Percentiles rank a stretch among this genome's conserved stretches.
These are phyloP conservation scores for Pulveroboletus sp. DNA, from an alignment of 768 basidiomycete species.

Conservation along the genomic window DNA sequence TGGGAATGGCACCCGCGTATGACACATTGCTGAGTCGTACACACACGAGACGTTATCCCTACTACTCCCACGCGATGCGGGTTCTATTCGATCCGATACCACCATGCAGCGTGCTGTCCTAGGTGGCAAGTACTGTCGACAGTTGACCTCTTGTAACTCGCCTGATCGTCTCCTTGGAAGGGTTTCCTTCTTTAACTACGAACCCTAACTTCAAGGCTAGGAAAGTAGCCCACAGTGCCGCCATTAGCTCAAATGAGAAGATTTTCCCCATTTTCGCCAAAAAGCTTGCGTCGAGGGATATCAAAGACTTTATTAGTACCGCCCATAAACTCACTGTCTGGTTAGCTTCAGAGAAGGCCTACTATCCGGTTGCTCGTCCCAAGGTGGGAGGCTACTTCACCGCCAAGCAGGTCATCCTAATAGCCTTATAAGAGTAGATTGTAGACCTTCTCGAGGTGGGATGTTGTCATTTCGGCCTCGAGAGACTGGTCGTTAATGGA, in stretches of 20 bases:
- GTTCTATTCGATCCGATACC: neutral
- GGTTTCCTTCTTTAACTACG: neutral
- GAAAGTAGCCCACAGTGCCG: conserved; percentile 15
- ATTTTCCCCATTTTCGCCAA: conserved; percentile 34
- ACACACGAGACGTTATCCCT: too few species aligned
- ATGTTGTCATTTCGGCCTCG: neutral
- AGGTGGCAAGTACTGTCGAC: conserved; percentile 2
- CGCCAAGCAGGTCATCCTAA: conserved; percentile 2
- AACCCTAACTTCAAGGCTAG: conserved; percentile 5
- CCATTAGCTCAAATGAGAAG: conserved; percentile 30
- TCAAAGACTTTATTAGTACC: conserved; percentile 15
- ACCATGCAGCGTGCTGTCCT: conserved; percentile 12
- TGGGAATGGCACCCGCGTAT: too few species aligned
- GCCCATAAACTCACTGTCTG: conserved; percentile 40
- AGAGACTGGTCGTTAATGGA: neutral
- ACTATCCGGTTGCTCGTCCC: conserved; percentile 46
- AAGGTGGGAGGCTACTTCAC: conserved; percentile 35
- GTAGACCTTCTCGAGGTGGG: conserved; percentile 45
- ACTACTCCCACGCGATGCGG: conserved; percentile 10
- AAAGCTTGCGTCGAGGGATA: conserved; percentile 30
- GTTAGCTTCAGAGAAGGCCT: conserved; percentile 46
- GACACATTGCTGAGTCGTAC: too few species aligned
- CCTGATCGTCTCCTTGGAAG: conserved; percentile 7
- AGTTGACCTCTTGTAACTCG: neutral
- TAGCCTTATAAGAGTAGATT: conserved; percentile 36